Base-by-base conservation (phyloP, 306 rosid species). In the Betula pendula region DNA sequence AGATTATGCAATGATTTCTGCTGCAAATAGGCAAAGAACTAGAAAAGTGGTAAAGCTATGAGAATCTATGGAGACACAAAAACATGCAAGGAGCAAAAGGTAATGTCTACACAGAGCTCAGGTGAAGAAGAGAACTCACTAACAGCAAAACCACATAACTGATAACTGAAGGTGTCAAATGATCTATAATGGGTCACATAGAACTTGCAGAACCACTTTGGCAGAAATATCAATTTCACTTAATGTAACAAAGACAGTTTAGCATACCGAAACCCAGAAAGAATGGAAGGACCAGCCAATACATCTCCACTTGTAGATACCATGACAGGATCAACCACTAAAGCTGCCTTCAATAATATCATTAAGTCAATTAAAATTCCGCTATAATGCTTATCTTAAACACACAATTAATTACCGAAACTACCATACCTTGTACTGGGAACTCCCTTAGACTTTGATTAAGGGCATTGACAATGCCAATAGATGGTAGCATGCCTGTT, bases 241-340 rank as follows among this genome's bases (percentile, higher is more conserved):
- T 16, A 47, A 66, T 20, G 24, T 72, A 52, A 31, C 13, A 40
- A 68, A 47, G 19, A 73, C 20, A 68, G 43, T 59, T 35, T 52
- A 50, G 63, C 88, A n/a, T 81, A 94, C 98, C 92, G 79, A 59
- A 92, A 89, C 70, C 83, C 92, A 20, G 85, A 72, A 70, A 94
- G 84, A 81, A 88, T 87, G 48, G 97, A 84, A 45, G 93, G 93
- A 77, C 86, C 92, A 49, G 91, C 85, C 71, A 94, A 88, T 45
- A 88, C 82, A 81, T 92, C 96, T 74, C 97, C 97, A 77, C 96
- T 92, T 48, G 98, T 90, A 78, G 97, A 94, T 81, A 90, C 89
- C 98, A 92, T 90, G 66, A 94, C 97, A 60, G 98, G 98, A 86
- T 94, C 98, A 85, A 94, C 93, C 78, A 94, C 98, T 84, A 94